Evolutionary conservation across 345 rosid genomes (phyloP).

Genomic region (Linum usitatissimum): DNA sequence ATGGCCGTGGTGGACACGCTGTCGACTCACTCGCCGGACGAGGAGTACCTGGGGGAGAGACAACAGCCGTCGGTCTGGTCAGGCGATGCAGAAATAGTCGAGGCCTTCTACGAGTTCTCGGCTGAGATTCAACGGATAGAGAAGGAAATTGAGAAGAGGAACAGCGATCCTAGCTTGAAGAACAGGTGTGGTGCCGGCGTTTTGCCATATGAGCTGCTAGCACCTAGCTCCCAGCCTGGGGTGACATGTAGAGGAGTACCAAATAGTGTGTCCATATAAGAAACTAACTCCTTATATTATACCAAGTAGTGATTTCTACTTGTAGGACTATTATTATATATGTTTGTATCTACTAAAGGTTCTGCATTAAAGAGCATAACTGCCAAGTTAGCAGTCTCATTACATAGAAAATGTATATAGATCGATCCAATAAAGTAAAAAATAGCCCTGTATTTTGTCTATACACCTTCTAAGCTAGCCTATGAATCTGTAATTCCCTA

Average conservation of each 20-base stretch:
- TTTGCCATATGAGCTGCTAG: constrained; percentile 80
- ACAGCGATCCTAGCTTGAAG: constrained; percentile 42
- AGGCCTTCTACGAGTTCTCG: constrained; percentile 61
- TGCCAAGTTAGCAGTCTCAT: not conserved
- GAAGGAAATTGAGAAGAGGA: constrained; percentile 77
- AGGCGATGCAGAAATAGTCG: constrained; percentile 61
- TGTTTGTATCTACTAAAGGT: not conserved
- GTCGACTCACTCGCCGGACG: constrained; percentile 91
- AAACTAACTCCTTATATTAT: not conserved
- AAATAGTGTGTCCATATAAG: constrained; percentile 79
- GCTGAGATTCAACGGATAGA: constrained; percentile 63
- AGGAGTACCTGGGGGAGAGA: constrained; percentile 89
- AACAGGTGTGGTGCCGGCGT: constrained; percentile 96
- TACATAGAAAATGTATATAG: not conserved
- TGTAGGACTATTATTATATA: constrained; percentile 8
- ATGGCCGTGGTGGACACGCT: constrained; percentile 94
- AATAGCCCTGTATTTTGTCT: not conserved
- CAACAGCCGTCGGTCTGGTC: constrained; percentile 80
- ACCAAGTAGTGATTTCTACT: not conserved
- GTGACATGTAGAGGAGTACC: constrained; percentile 98
- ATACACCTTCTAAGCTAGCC: no score
- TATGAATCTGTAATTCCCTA: no score
- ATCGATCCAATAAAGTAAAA: not conserved
- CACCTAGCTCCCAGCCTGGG: constrained; percentile 86
- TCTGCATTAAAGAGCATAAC: not conserved